Percentiles rank a stretch among this genome's conserved stretches.
phyloP scores from a whole-genome alignment of 176 grass and related monocot species.

The Chloris gayana region DNA sequence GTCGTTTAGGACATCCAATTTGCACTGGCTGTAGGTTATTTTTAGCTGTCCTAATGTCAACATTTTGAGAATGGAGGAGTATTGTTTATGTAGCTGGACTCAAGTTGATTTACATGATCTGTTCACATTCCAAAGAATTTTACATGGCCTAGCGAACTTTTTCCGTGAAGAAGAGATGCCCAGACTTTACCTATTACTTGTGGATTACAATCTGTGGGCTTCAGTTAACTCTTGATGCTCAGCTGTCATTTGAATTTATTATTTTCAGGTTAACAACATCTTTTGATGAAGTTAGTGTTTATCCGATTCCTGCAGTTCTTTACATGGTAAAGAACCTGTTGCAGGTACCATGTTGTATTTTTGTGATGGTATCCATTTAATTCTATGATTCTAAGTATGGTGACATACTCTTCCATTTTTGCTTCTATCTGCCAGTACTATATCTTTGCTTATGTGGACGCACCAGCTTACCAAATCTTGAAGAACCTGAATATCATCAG shows the following conservation, averaged over 20 bases:
- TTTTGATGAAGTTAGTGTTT: conserved; percentile 85
- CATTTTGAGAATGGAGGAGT: too few species aligned
- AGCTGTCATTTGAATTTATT: background rate
- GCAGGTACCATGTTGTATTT: conserved; percentile 55
- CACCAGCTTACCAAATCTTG: conserved; percentile 96
- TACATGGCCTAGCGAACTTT: background rate
- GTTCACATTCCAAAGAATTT: background rate
- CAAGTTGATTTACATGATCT: background rate
- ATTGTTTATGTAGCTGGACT: background rate
- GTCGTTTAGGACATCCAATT: too few species aligned
- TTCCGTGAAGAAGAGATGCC: background rate
- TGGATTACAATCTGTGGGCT: background rate
- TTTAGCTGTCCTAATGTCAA: too few species aligned
- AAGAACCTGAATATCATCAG: conserved; percentile 98
- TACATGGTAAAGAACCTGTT: conserved; percentile 93
- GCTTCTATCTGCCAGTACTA: conserved; percentile 68
- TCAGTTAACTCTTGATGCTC: conserved; percentile 1
- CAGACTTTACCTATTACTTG: background rate
- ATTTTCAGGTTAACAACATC: conserved; percentile 76
- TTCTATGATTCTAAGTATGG: conserved; percentile 1
- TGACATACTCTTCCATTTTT: conserved; percentile 25
- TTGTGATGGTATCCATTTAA: conserved; percentile 11
- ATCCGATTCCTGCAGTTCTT: conserved; percentile 81
- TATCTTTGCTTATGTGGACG: conserved; percentile 91
- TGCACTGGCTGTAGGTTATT: too few species aligned